A percentile compares a stretch with the other conserved stretches of the same genome.
These are phyloP conservation scores for Colletotrichum trifolii DNA, from an alignment of 2,329 filamentous ascomycete genomes.

Conservation along the genomic window DNA sequence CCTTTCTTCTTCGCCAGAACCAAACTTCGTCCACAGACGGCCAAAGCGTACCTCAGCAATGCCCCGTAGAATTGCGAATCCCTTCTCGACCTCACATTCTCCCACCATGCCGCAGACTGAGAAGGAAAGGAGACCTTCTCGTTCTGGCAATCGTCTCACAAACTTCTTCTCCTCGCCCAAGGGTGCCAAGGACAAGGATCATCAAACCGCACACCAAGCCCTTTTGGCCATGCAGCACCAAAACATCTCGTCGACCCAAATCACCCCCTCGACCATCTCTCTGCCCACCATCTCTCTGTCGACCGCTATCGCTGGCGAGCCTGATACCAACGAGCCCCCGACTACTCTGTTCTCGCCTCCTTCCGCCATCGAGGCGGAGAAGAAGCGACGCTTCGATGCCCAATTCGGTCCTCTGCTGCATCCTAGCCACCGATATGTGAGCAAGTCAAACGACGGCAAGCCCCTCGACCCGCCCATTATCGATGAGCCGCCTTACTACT, in stretches of 20 bases:
- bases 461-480: constrained; percentile 86
- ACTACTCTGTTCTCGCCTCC: constrained; percentile 88
- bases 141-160: constrained; percentile 74
- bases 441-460: constrained; percentile 80
- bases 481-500: constrained; percentile 97
- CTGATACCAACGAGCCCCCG: constrained; percentile 75
- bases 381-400: constrained; percentile 81
- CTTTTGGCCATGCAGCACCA: constrained; percentile 75
- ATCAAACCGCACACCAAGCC: constrained; percentile 73
- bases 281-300: constrained; percentile 93
- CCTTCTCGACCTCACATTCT: constrained; percentile 62
- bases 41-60: constrained; percentile 52
- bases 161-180: constrained; percentile 88
- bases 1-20: constrained; percentile 17
- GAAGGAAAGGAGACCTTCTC: constrained; percentile 68
- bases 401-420: constrained; percentile 91
- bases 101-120: constrained; percentile 60
- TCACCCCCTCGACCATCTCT: constrained; percentile 78
- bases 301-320: constrained; percentile 81
- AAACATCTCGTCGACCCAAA: constrained; percentile 67
- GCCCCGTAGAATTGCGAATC: constrained; percentile 69
- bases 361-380: constrained; percentile 82
- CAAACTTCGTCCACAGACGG: constrained; percentile 19
- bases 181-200: constrained; percentile 60
- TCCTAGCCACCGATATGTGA: constrained; percentile 86